phyloP scores from a whole-genome alignment of 306 rosid species.

The Comarum palustre region DNA sequence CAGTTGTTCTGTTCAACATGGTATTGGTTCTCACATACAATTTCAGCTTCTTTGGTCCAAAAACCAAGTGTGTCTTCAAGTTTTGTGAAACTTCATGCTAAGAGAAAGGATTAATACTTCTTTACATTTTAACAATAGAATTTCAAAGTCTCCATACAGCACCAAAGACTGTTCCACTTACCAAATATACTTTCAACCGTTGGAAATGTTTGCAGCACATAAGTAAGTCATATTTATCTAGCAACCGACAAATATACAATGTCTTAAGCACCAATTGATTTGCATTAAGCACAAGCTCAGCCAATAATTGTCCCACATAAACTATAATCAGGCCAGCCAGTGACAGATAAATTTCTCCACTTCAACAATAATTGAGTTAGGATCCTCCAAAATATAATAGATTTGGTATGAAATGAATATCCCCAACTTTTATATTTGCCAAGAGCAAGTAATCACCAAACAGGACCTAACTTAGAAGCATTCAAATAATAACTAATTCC shows the following conservation, averaged over 20 bases:
- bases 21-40: background rate
- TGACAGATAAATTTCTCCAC: constrained; percentile 18
- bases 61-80: background rate
- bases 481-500: constrained; percentile 16
- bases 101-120: background rate
- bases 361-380: constrained; percentile 23
- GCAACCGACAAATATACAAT: background rate
- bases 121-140: background rate
- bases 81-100: background rate
- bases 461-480: constrained; percentile 7
- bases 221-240: background rate
- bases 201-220: background rate
- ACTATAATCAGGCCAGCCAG: background rate
- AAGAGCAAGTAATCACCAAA: constrained; percentile 22
- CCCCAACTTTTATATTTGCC: constrained; percentile 6
- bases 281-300: background rate
- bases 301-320: background rate
- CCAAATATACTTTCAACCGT: background rate
- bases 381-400: constrained; percentile 6
- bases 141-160: background rate
- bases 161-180: constrained; percentile 6
- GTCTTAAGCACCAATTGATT: background rate
- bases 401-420: constrained; percentile 3
- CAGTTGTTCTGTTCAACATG: background rate
- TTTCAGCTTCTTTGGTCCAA: constrained; percentile 3